Base-by-base conservation (phyloP, 495 filamentous ascomycete genomes). In the Penicillium waksmanii region DNA sequence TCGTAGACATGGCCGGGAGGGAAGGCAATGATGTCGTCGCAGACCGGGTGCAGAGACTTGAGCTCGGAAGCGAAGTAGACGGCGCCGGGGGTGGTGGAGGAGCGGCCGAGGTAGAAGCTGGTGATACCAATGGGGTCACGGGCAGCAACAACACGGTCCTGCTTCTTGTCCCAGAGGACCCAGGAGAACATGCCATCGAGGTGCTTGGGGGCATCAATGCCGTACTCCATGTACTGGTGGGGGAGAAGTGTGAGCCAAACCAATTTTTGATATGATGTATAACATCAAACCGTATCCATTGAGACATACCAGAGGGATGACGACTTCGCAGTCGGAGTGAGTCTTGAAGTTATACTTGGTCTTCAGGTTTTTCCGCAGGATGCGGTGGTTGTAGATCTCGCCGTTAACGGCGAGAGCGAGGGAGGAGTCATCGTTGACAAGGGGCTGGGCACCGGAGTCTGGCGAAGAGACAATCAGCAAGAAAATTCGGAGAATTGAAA, bases 171-270 rank as follows among this genome's bases (percentile, higher is more conserved):
- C 78, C 96, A 97, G 27, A 98, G 83, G 44, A 98, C 93, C 81
- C 93, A 98, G 11, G 94, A 96, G 85, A 98, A 98, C 96, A 98
- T 98, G 76, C 95, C 95, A 73, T 98, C 95, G 61, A 98, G 87
- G 74, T 92, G 79, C 78, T 96, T 96, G 61, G 95, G 94, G 61
- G 93, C 91, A 74, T 98, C 90, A 58, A 96, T 82, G 63, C 88
- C 96, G 84, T 96, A 82, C 74, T 98, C 86, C 76, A 90, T 82
- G 69, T 98, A 98, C 93, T 97, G 74, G 49, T 56, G 25, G 13
- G 42, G 13, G 21, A 43, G 8, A 38, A 47, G 11, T 48, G 27
- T 31, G 27, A 31, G 27, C 27, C 27, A 31, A 31, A 31, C 27
- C 27, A 31, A 31, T 7, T 31, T 31, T 31, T 31, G 27, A 31